Percentiles rank a stretch among this genome's conserved stretches.
Evolutionary conservation across 495 filamentous ascomycete genomes (phyloP).

Genomic region (Durotheca rogersii): DNA sequence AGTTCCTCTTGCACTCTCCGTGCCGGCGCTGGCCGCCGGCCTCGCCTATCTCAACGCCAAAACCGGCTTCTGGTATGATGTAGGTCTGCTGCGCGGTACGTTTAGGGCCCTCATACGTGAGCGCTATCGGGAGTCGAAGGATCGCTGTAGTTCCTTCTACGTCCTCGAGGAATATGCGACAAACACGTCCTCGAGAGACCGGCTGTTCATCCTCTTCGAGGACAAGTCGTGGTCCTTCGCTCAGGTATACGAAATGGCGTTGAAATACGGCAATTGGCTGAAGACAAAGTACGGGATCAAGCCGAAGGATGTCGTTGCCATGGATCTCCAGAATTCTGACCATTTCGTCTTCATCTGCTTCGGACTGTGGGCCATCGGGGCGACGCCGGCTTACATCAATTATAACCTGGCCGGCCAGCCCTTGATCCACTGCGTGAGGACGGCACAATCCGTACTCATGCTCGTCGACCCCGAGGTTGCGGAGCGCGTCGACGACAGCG

Average conservation of each 20-base stretch:
- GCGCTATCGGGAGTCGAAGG: slow-evolving; percentile 50
- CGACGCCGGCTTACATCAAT: slow-evolving; percentile 90
- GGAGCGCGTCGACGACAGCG: slow-evolving; percentile 47
- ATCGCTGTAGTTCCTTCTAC: slow-evolving; percentile 77
- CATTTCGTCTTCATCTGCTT: slow-evolving; percentile 81
- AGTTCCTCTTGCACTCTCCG: slow-evolving; percentile 54
- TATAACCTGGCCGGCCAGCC: slow-evolving; percentile 80
- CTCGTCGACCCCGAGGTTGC: slow-evolving; percentile 73
- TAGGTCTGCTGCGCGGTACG: slow-evolving; percentile 52
- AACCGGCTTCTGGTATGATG: slow-evolving; percentile 67
- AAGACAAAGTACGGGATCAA: slow-evolving; percentile 68
- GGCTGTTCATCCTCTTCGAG: slow-evolving; percentile 70
- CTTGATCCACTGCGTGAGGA: slow-evolving; percentile 74
- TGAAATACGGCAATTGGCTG: slow-evolving; percentile 84
- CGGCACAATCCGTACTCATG: slow-evolving; percentile 67
- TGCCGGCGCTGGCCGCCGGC: slow-evolving; percentile 65
- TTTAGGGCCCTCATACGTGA: slow-evolving; percentile 46
- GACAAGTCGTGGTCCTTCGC: slow-evolving; percentile 76
- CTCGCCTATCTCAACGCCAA: slow-evolving; percentile 83
- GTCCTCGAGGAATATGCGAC: slow-evolving; percentile 68
- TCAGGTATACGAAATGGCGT: slow-evolving; percentile 70
- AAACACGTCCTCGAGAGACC: slow-evolving; percentile 54
- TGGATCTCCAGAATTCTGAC: slow-evolving; percentile 86
- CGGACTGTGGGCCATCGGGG: slow-evolving; percentile 86
- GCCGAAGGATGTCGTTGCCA: slow-evolving; percentile 77